These are phyloP conservation scores for Euphrasia arctica DNA, from an alignment of 305 asterid genomes.

Conservation along the genomic window DNA sequence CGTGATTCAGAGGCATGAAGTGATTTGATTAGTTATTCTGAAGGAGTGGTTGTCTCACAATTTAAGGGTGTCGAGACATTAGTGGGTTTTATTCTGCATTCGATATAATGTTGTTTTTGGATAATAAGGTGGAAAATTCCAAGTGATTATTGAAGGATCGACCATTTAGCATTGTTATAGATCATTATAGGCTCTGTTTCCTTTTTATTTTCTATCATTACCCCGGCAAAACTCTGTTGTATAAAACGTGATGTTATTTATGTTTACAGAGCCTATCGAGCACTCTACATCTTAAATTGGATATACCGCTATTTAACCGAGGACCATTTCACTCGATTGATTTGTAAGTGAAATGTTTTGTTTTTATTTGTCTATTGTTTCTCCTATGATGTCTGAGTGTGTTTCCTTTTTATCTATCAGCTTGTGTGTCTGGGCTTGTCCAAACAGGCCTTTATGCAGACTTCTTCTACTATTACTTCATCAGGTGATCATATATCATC, in stretches of 20 bases:
- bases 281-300: slow-evolving; percentile 90
- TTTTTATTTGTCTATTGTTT: neutral
- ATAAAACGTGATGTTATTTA: slow-evolving; percentile 4
- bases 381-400: slow-evolving; percentile 15
- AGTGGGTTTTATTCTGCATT: neutral
- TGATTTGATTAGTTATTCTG: neutral
- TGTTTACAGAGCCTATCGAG: slow-evolving; percentile 79
- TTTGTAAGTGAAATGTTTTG: slow-evolving; percentile 46
- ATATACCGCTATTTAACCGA: slow-evolving; percentile 89
- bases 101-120: neutral
- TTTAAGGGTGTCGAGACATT: neutral
- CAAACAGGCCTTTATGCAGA: slow-evolving; percentile 84
- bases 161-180: neutral
- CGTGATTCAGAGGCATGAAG: too few species aligned
- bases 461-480: slow-evolving; percentile 79
- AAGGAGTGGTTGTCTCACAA: neutral
- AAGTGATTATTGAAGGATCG: slow-evolving; percentile 12
- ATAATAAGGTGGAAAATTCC: neutral
- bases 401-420: slow-evolving; percentile 32
- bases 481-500: slow-evolving; percentile 42
- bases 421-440: slow-evolving; percentile 63
- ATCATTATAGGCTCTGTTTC: neutral
- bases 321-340: slow-evolving; percentile 60
- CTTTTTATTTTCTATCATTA: slow-evolving; percentile 4
- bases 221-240: slow-evolving; percentile 14